Conservation (phyloP, 345 rosid species). For the Euphorbia pulcherrima region DNA sequence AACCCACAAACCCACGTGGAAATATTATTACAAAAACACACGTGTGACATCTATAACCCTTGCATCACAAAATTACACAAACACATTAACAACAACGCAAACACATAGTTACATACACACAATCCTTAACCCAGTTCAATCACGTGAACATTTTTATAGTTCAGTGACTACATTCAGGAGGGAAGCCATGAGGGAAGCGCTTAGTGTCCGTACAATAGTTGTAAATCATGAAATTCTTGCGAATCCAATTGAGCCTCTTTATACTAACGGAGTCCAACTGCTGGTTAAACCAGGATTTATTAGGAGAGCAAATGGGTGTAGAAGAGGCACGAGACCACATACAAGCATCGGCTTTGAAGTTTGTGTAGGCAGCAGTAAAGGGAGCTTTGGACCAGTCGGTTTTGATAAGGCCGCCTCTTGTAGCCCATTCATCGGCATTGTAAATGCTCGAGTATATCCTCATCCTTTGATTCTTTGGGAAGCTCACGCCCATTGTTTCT, state of each 20-base stretch:
- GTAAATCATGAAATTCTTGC: conserved; percentile 32
- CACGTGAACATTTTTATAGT: no score
- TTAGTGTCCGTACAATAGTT: conserved; percentile 30
- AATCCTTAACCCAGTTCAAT: no score
- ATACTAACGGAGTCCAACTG: conserved; percentile 38
- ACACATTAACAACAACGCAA: no score
- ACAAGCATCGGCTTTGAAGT: conserved; percentile 43
- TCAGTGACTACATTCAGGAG: conserved; percentile 23
- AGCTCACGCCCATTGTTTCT: conserved; percentile 56
- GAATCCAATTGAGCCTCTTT: conserved; percentile 32
- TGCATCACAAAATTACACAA: no score
- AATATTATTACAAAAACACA: no score
- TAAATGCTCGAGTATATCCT: conserved; percentile 49
- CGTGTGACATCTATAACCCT: no score
- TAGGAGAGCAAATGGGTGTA: conserved; percentile 34
- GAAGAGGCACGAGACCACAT: conserved; percentile 34
- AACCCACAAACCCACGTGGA: no score
- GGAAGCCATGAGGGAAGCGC: conserved; percentile 31
- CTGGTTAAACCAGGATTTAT: conserved; percentile 35
- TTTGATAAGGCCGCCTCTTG: conserved; percentile 58
- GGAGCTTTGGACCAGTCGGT: conserved; percentile 62
- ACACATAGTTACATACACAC: no score
- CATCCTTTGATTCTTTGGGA: conserved; percentile 32
- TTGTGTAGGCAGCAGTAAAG: conserved; percentile 53
- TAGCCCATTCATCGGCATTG: conserved; percentile 79